A percentile compares a stretch with the other conserved stretches of the same genome.
Conservation (phyloP, 257 asterid genomes). For the Apocynum venetum region DNA sequence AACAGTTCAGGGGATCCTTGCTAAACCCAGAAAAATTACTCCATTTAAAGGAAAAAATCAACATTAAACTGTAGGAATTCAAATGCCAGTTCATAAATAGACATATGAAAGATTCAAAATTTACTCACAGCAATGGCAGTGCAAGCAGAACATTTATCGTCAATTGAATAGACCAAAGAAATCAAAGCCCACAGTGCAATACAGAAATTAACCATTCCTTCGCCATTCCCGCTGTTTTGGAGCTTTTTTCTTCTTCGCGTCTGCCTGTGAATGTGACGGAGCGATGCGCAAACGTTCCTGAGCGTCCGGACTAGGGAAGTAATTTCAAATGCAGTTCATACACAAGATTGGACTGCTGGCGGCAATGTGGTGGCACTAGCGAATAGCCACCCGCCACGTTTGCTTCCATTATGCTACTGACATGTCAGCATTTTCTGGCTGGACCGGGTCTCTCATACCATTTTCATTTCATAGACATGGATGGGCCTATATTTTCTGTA, state of each 20-base stretch:
- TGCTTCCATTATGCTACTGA: not conserved
- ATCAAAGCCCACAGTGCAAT: slow-evolving; percentile 18
- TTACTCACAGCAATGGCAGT: slow-evolving; percentile 80
- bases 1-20: not conserved
- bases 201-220: slow-evolving; percentile 3
- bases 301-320: not conserved
- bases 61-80: not conserved
- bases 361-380: slow-evolving; percentile 5
- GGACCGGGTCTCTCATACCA: not conserved
- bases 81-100: not conserved
- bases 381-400: slow-evolving; percentile 7
- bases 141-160: slow-evolving; percentile 90
- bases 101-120: not conserved
- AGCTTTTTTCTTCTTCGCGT: not conserved
- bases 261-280: not conserved
- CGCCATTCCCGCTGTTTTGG: slow-evolving; percentile 14
- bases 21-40: not conserved
- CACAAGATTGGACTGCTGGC: not conserved
- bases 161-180: slow-evolving; percentile 42
- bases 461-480: not conserved
- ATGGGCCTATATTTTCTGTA: not conserved
- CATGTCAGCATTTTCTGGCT: not conserved
- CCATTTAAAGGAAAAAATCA: not conserved
- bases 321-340: not conserved
- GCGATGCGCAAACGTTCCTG: not conserved